phyloP scores from a whole-genome alignment of 2,329 filamentous ascomycete genomes.

The Xylariaceae sp. region DNA sequence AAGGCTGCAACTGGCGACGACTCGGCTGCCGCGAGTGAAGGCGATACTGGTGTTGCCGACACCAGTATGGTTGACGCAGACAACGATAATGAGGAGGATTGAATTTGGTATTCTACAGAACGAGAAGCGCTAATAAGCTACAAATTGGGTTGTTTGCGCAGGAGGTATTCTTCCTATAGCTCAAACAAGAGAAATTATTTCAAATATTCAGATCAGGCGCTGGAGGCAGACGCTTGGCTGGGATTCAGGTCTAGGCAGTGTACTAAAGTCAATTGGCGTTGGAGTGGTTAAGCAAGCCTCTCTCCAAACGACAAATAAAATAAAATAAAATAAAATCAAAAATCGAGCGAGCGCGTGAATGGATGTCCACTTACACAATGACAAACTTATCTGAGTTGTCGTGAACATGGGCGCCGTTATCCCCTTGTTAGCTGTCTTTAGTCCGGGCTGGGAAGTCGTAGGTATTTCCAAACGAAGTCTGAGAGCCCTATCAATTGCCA shows the following conservation, averaged over 20 bases:
- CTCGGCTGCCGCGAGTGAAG: constrained; percentile 22
- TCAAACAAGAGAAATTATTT: background rate
- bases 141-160: background rate
- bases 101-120: constrained; percentile 20
- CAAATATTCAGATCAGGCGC: constrained; percentile 4
- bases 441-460: too few relatives aligned
- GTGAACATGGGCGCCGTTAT: too few relatives aligned
- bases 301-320: too few relatives aligned
- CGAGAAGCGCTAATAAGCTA: background rate
- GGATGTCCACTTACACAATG: background rate
- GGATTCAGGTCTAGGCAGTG: constrained; percentile 4
- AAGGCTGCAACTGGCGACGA: constrained; percentile 17
- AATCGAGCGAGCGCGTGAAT: background rate
- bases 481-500: too few relatives aligned
- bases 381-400: too few relatives aligned
- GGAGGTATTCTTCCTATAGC: background rate
- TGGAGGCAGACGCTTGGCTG: constrained; percentile 4
- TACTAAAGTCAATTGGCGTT: background rate
- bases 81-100: constrained; percentile 35
- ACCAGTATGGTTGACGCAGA: constrained; percentile 35
- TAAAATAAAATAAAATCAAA: too few relatives aligned
- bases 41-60: constrained; percentile 27
- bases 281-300: background rate
- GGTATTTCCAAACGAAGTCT: too few relatives aligned
- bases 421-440: too few relatives aligned